A percentile compares a stretch with the other conserved stretches of the same genome.
These are phyloP conservation scores for Hygrocybe coccinea DNA, from an alignment of 768 basidiomycete species.

Conservation along the genomic window DNA sequence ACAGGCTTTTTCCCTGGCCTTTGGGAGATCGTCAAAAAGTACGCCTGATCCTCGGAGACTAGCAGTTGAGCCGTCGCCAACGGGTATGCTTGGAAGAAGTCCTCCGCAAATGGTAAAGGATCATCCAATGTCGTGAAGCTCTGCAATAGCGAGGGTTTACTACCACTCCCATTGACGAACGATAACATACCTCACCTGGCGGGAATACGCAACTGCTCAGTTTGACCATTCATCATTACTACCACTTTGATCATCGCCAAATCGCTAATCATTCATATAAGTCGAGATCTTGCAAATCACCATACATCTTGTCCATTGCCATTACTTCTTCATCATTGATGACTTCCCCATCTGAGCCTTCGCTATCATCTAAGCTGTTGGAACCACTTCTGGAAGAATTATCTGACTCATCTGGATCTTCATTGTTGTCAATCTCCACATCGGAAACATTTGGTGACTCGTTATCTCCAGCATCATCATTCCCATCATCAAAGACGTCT, in stretches of 20 bases:
- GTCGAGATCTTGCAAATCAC: neutral
- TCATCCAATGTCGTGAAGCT: conserved; percentile 83
- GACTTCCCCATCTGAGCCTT: neutral
- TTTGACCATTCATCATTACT: too few species aligned
- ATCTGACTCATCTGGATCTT: too few species aligned
- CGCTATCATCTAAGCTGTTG: neutral
- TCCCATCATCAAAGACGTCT: neutral
- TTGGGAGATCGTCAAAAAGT: conserved; percentile 93
- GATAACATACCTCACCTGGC: too few species aligned
- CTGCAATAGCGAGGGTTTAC: conserved; percentile 78
- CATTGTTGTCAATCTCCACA: too few species aligned
- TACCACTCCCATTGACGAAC: conserved; percentile 65
- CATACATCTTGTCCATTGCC: neutral
- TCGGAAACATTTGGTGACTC: too few species aligned
- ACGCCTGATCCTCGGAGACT: conserved; percentile 89
- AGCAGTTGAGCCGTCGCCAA: conserved; percentile 80
- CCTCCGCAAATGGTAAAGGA: conserved; percentile 67
- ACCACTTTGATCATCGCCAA: too few species aligned
- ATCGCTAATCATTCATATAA: neutral
- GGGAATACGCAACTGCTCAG: too few species aligned
- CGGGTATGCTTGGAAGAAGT: conserved; percentile 84
- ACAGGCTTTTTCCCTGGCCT: conserved; percentile 97
- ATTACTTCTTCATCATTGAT: neutral
- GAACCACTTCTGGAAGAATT: neutral
- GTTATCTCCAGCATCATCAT: too few species aligned